These are phyloP conservation scores for Melanopsichium pennsylvanicum DNA, from an alignment of 1,284 basidiomycete genomes.

Conservation along the genomic window DNA sequence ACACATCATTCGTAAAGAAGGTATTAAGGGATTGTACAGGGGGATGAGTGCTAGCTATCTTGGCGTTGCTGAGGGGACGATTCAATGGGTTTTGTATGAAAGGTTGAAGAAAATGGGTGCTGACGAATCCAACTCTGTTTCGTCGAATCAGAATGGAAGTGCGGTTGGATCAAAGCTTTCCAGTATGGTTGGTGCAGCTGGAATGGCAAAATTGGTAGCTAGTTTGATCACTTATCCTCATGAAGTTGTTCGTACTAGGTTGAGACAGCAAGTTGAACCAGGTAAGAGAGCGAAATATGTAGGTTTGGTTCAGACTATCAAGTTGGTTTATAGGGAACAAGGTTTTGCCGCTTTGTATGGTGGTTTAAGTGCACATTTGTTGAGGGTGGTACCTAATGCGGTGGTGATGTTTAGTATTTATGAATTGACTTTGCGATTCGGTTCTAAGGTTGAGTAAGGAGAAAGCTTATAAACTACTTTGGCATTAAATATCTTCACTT, in stretches of 20 bases:
- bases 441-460: constrained; percentile 15
- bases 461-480: neutral
- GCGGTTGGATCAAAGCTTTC: constrained; percentile 47
- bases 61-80: constrained; percentile 94
- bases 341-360: constrained; percentile 86
- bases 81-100: constrained; percentile 98
- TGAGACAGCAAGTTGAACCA: constrained; percentile 79
- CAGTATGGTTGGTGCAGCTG: constrained; percentile 88
- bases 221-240: constrained; percentile 63
- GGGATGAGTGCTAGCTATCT: constrained; percentile 93
- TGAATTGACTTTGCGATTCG: constrained; percentile 63
- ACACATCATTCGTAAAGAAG: constrained; percentile 81
- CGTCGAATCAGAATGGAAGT: neutral
- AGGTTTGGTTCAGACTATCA: constrained; percentile 84
- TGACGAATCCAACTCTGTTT: neutral
- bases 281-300: constrained; percentile 75
- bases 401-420: constrained; percentile 87
- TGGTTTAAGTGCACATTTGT: constrained; percentile 90
- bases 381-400: constrained; percentile 96
- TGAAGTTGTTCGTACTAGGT: constrained; percentile 79
- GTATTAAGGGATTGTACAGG: constrained; percentile 88
- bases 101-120: constrained; percentile 72
- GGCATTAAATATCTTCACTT: too few species aligned
- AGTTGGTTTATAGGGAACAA: constrained; percentile 86
- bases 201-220: constrained; percentile 83